A percentile compares a stretch with the other conserved stretches of the same genome.
These are phyloP conservation scores for Jamesozyma gamospora DNA, from an alignment of 805 yeast species.

Conservation along the genomic window DNA sequence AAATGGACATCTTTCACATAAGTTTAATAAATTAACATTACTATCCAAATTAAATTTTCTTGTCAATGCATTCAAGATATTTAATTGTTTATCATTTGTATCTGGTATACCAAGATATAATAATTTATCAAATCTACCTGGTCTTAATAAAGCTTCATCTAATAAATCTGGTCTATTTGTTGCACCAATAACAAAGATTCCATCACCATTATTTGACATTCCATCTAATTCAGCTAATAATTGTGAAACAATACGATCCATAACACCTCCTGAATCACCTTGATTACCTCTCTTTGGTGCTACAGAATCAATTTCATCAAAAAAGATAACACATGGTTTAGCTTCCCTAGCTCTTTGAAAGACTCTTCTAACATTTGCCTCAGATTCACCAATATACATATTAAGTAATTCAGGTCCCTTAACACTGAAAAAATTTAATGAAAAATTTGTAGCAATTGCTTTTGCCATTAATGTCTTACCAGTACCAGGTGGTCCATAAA, in stretches of 20 bases:
- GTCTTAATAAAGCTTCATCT: slow-evolving; percentile 88
- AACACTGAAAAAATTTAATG: slow-evolving; percentile 88
- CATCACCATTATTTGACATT: slow-evolving; percentile 73
- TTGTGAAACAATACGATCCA: slow-evolving; percentile 97
- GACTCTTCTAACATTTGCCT: slow-evolving; percentile 90
- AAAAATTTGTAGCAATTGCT: slow-evolving; percentile 93
- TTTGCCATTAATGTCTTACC: slow-evolving; percentile 94
- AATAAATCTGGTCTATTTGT: slow-evolving; percentile 92
- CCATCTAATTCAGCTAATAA: slow-evolving; percentile 92
- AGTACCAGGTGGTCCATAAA: slow-evolving; percentile 98
- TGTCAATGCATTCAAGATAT: slow-evolving; percentile 79
- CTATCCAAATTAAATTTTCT: slow-evolving; percentile 61
- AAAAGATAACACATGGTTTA: slow-evolving; percentile 93
- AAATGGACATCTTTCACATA: slow-evolving; percentile 70
- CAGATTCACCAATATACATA: slow-evolving; percentile 98
- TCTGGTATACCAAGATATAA: slow-evolving; percentile 88
- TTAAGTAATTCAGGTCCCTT: slow-evolving; percentile 95
- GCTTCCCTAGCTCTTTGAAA: slow-evolving; percentile 95
- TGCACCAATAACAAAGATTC: slow-evolving; percentile 98
- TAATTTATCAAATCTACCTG: slow-evolving; percentile 94
- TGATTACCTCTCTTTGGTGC: slow-evolving; percentile 98
- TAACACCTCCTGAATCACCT: slow-evolving; percentile 98
- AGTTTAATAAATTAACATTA: slow-evolving; percentile 44
- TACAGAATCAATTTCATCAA: slow-evolving; percentile 94
- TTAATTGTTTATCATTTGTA: slow-evolving; percentile 78